Conservation (phyloP, 805 yeast genomes). For the Suhomyces pyralidae region DNA sequence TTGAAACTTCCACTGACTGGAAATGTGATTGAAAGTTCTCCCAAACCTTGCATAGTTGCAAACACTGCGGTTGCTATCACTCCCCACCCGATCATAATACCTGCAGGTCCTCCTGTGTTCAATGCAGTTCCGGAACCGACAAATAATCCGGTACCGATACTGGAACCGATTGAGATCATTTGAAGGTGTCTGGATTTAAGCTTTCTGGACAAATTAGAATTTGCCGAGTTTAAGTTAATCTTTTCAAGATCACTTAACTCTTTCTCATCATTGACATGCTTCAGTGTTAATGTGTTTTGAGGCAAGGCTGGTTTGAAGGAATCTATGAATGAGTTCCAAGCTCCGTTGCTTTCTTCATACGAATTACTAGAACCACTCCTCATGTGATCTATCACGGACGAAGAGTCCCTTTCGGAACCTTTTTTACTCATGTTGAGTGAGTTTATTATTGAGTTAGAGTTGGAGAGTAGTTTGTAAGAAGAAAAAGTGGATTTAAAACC, state of each 20-base stretch:
- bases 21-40: slow-evolving; percentile 51
- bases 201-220: slow-evolving; percentile 26
- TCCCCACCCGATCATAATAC: slow-evolving; percentile 27
- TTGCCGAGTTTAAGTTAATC: slow-evolving; percentile 25
- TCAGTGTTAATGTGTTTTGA: slow-evolving; percentile 16
- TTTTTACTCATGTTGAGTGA: slow-evolving; percentile 1
- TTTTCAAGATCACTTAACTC: slow-evolving; percentile 26
- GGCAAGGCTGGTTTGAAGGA: slow-evolving; percentile 35
- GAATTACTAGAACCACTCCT: slow-evolving; percentile 14
- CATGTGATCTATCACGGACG: slow-evolving; percentile 10
- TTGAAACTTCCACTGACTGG: slow-evolving; percentile 55
- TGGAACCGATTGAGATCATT: slow-evolving; percentile 70
- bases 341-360: slow-evolving; percentile 10
- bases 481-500: neutral
- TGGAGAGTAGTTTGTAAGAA: neutral
- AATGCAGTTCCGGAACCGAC: slow-evolving; percentile 45
- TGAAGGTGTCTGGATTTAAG: slow-evolving; percentile 50
- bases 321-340: slow-evolving; percentile 27
- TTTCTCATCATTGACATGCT: slow-evolving; percentile 15
- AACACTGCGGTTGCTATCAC: slow-evolving; percentile 22
- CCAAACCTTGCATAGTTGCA: slow-evolving; percentile 39
- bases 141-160: slow-evolving; percentile 64
- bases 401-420: slow-evolving; percentile 1
- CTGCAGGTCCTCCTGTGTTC: slow-evolving; percentile 32
- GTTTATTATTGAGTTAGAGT: neutral